Evolutionary conservation across 2,329 filamentous ascomycete genomes (phyloP).

Genomic region (Aspergillus ruber): DNA sequence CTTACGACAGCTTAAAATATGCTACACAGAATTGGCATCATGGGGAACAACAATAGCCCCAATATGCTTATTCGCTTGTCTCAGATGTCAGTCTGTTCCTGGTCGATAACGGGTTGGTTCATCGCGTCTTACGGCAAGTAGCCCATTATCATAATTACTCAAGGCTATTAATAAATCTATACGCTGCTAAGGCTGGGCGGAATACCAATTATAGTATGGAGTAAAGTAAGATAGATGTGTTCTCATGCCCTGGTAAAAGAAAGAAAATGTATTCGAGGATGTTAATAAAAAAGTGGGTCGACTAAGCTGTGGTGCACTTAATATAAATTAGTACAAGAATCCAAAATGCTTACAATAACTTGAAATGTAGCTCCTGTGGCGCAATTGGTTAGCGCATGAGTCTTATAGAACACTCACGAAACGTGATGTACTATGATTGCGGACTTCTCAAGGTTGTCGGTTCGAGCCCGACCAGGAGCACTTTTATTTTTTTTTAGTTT

Average conservation of each 20-base stretch:
- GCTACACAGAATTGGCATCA: not conserved
- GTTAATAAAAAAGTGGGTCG: too few species aligned
- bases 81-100: too few species aligned
- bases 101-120: too few species aligned
- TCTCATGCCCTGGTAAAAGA: too few species aligned
- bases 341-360: not conserved
- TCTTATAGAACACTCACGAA: not conserved
- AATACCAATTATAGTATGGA: too few species aligned
- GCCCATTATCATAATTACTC: too few species aligned
- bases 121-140: too few species aligned
- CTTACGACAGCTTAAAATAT: not conserved
- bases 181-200: too few species aligned
- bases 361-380: not conserved
- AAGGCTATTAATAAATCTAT: too few species aligned
- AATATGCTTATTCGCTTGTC: not conserved
- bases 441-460: conserved; percentile 1
- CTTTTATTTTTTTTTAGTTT: not conserved
- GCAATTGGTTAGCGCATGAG: conserved; percentile 1
- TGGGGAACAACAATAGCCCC: not conserved
- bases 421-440: not conserved
- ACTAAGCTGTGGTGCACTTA: not conserved
- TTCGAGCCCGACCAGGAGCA: conserved; percentile 1
- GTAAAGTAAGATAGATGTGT: too few species aligned
- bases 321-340: not conserved
- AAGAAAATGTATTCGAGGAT: too few species aligned